Percentiles rank a stretch among this genome's conserved stretches.
These are phyloP conservation scores for Barnettozyma sp. DNA, from an alignment of 805 yeast species.

Conservation along the genomic window DNA sequence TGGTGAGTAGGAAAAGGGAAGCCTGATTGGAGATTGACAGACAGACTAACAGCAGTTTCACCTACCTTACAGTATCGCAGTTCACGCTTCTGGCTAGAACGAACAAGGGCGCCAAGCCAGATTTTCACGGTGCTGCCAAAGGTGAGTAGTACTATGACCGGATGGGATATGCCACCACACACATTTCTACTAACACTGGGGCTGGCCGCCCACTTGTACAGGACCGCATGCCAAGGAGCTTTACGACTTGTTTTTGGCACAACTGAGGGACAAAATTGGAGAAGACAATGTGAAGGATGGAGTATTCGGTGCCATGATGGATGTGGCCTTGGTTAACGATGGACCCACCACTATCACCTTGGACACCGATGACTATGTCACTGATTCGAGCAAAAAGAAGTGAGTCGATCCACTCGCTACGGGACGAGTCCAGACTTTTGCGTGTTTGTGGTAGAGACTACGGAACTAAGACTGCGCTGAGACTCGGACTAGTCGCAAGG, in stretches of 20 bases:
- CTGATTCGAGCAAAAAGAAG: background rate
- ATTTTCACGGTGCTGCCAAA: constrained; percentile 86
- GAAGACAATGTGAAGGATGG: constrained; percentile 76
- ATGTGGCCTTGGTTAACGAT: constrained; percentile 77
- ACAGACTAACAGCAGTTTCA: constrained; percentile 26
- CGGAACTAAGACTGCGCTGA: no score
- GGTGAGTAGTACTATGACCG: constrained; percentile 37
- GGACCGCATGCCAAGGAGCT: constrained; percentile 46
- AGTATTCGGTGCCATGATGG: constrained; percentile 96
- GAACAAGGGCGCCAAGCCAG: constrained; percentile 91
- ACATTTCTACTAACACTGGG: no score
- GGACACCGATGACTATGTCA: constrained; percentile 44
- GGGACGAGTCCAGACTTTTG: no score
- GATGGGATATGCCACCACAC: constrained; percentile 13
- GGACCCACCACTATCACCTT: constrained; percentile 88
- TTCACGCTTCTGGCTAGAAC: constrained; percentile 84
- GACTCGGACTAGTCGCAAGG: no score
- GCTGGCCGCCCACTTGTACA: constrained; percentile 73
- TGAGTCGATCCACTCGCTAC: background rate
- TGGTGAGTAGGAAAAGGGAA: constrained; percentile 23
- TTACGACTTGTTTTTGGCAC: constrained; percentile 42
- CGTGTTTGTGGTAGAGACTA: no score
- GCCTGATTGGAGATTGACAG: no score
- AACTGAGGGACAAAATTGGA: constrained; percentile 47
- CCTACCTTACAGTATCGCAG: constrained; percentile 71